A percentile compares a stretch with the other conserved stretches of the same genome.
phyloP scores from a whole-genome alignment of 73 alveolate genomes.

The Diophrys sp. region DNA sequence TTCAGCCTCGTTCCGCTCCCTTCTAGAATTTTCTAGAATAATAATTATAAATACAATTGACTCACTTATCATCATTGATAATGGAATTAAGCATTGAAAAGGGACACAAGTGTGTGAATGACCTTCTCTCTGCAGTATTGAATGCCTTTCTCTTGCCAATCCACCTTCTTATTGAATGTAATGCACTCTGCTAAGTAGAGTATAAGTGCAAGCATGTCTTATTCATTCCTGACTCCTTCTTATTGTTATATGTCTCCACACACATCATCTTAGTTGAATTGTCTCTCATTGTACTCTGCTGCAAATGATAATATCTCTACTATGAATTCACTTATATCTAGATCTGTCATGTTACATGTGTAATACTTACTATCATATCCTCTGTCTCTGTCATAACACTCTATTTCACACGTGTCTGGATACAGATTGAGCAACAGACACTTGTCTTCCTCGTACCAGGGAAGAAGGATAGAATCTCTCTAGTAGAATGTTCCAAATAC shows the following conservation, averaged over 20 bases:
- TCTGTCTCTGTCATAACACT: constrained; percentile 30
- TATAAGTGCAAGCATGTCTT: constrained; percentile 31
- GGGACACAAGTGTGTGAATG: too few relatives aligned
- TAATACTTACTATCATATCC: constrained; percentile 32
- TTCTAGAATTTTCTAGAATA: too few relatives aligned
- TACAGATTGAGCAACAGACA: not conserved
- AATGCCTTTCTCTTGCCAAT: not conserved
- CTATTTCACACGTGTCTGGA: not conserved
- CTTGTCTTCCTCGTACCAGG: not conserved
- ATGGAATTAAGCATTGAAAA: too few relatives aligned
- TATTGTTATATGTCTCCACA: constrained; percentile 27
- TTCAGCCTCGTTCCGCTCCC: too few relatives aligned
- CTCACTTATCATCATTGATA: too few relatives aligned
- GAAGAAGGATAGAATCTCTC: not conserved
- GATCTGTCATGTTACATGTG: constrained; percentile 10
- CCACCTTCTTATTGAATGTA: constrained; percentile 3
- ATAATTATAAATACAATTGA: too few relatives aligned
- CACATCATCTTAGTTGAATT: constrained; percentile 17
- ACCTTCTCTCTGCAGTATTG: not conserved
- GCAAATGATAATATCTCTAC: constrained; percentile 25
- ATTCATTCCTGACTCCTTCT: constrained; percentile 6
- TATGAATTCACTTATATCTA: constrained; percentile 30
- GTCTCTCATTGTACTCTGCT: not conserved
- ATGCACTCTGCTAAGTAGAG: constrained; percentile 37
- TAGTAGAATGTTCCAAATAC: not conserved